These are phyloP conservation scores for Penicillium frequentans DNA, from an alignment of 2,329 filamentous ascomycete species.

Conservation along the genomic window DNA sequence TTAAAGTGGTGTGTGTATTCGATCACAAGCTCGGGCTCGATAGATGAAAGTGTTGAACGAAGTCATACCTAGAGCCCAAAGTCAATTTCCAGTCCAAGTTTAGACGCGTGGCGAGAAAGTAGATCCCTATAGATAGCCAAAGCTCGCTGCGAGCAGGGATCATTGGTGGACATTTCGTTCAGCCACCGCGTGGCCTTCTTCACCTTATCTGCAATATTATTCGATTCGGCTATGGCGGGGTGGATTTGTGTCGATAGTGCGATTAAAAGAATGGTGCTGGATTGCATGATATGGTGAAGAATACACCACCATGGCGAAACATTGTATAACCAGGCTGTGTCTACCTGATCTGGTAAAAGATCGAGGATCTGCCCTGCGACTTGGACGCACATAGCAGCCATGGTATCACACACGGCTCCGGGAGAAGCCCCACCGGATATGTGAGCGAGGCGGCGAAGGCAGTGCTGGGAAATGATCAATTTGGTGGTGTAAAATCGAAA, in stretches of 20 bases:
- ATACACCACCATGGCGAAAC: conserved; percentile 43
- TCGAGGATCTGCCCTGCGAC: conserved; percentile 34
- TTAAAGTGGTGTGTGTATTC: too few species aligned
- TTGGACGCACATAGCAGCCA: conserved; percentile 38
- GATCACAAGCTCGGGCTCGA: neutral
- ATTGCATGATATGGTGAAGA: conserved; percentile 44
- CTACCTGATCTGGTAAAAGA: conserved; percentile 36
- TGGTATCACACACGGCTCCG: conserved; percentile 32
- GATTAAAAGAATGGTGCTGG: conserved; percentile 40
- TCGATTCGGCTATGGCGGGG: conserved; percentile 30
- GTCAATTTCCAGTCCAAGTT: conserved; percentile 7
- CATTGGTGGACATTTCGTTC: conserved; percentile 35
- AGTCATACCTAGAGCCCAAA: neutral
- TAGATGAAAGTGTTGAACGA: neutral
- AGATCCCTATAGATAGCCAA: conserved; percentile 32
- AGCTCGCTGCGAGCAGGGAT: conserved; percentile 34
- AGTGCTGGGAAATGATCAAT: conserved; percentile 45
- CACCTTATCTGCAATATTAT: conserved; percentile 26
- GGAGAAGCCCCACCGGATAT: conserved; percentile 11
- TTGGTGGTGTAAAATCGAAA: conserved; percentile 45
- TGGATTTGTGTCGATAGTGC: conserved; percentile 34
- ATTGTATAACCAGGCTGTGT: conserved; percentile 31
- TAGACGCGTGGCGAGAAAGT: conserved; percentile 20
- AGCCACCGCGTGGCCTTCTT: conserved; percentile 40
- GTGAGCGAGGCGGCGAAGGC: conserved; percentile 37